Base-by-base conservation (phyloP, 371 early-diverging fungal genomes). In the Mucor racemosus region DNA sequence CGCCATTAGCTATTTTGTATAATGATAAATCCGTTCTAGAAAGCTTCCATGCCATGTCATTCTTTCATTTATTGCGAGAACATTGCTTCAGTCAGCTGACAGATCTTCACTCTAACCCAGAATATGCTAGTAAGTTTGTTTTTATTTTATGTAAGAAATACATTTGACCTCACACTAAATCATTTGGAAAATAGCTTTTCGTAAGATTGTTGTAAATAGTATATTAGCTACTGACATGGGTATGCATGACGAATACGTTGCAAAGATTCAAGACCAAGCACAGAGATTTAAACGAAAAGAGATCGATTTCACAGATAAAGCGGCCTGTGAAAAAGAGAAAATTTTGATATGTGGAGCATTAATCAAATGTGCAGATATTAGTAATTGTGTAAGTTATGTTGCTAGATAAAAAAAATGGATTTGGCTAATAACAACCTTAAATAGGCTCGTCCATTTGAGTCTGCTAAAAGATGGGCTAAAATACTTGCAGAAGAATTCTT, bases 21-120 rank as follows among this genome's bases (percentile, higher is more conserved):
- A 96, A 97, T 76, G 96, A 96, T 81, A 87, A 89, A 64, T 92
- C 96, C 0, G 94, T 96, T 6, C 83, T 98, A 15, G 99, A 98
- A 80, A 96, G 94, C 76, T 95, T 93, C 77, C 99, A 98, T 74
- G 88, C 92, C 4, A 90, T 93, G 77, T 85, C 93, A 6, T 90
- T 96, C 50, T 95, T 94, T 76, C 87, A 90, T 70, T 75, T 97
- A 10, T 82, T 98, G 75, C 76, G 82, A 64, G 78, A 73, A 33
- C 80, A 85, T 62, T 86, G 88, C 11, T 89, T 89, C 65, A 74
- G 81, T 62, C 72, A 80, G 21, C 74, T 84, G 62, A 84, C 84
- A 33, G 85, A 85, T 31, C 44, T 71, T 64, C 66, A 64, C 44
- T 35, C 64, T 13, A 66, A 71, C 55, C 68, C 75, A 0, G 68